Evolutionary conservation across 768 basidiomycete genomes (phyloP).

Genomic region (Tulasnella sp.): DNA sequence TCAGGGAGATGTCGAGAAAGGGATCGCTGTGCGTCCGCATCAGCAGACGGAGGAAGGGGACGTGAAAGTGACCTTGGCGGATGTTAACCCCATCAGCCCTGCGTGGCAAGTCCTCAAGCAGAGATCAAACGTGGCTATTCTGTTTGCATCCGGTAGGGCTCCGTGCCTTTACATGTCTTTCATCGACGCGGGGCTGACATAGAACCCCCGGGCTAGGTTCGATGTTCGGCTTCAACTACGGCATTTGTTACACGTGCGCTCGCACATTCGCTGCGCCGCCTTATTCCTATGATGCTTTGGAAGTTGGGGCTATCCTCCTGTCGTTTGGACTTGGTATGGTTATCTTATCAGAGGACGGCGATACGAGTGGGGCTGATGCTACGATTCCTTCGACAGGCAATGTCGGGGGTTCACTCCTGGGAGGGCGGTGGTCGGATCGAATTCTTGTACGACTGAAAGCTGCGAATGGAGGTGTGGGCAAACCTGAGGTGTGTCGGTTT

Average conservation of each 20-base stretch:
- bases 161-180: neutral
- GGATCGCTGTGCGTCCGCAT: neutral
- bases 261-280: constrained; percentile 45
- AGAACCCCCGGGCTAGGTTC: constrained; percentile 35
- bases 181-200: neutral
- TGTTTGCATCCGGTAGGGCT: constrained; percentile 49
- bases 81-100: constrained; percentile 64
- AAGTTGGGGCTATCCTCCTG: constrained; percentile 65
- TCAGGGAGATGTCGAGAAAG: constrained; percentile 1
- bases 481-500: constrained; percentile 48
- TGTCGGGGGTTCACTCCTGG: constrained; percentile 41
- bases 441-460: constrained; percentile 34
- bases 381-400: constrained; percentile 28
- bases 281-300: constrained; percentile 56
- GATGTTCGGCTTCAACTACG: constrained; percentile 58
- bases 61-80: constrained; percentile 46
- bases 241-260: constrained; percentile 60
- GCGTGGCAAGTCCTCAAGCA: constrained; percentile 45
- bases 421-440: constrained; percentile 48
- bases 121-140: constrained; percentile 53
- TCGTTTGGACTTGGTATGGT: constrained; percentile 53
- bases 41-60: constrained; percentile 19
- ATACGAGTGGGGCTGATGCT: neutral
- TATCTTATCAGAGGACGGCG: neutral
- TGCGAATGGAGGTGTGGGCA: constrained; percentile 35